These are phyloP conservation scores for Paulownia fortunei DNA, from an alignment of 257 asterid species.

Conservation along the genomic window DNA sequence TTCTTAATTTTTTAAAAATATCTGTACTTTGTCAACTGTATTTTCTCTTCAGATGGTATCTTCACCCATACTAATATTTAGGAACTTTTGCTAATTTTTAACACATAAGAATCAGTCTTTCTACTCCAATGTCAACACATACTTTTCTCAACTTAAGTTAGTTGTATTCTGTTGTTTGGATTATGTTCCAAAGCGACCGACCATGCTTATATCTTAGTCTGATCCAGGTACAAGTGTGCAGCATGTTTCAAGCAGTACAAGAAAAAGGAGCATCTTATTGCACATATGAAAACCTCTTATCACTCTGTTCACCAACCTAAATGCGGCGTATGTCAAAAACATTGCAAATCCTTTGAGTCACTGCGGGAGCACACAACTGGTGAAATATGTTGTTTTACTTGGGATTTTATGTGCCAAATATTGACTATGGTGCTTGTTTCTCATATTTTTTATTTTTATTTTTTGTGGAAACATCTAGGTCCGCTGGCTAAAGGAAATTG, in stretches of 20 bases:
- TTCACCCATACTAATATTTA: not conserved
- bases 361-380: slow-evolving; percentile 59
- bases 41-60: slow-evolving; percentile 12
- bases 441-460: not conserved
- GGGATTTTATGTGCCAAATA: slow-evolving; percentile 12
- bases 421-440: slow-evolving; percentile 23
- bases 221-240: slow-evolving; percentile 58
- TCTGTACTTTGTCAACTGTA: not conserved
- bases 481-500: slow-evolving; percentile 52
- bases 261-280: slow-evolving; percentile 62
- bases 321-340: slow-evolving; percentile 58
- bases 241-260: slow-evolving; percentile 71
- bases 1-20: not conserved
- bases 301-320: slow-evolving; percentile 65
- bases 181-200: slow-evolving; percentile 4
- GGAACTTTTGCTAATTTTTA: not conserved
- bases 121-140: not conserved
- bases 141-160: not conserved
- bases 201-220: slow-evolving; percentile 12
- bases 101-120: not conserved
- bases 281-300: slow-evolving; percentile 49
- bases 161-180: not conserved
- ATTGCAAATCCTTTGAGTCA: slow-evolving; percentile 59
- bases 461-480: slow-evolving; percentile 38
- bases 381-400: slow-evolving; percentile 23